phyloP scores from a whole-genome alignment of 1,284 basidiomycete genomes.

The Singerocomus inundabilis region DNA sequence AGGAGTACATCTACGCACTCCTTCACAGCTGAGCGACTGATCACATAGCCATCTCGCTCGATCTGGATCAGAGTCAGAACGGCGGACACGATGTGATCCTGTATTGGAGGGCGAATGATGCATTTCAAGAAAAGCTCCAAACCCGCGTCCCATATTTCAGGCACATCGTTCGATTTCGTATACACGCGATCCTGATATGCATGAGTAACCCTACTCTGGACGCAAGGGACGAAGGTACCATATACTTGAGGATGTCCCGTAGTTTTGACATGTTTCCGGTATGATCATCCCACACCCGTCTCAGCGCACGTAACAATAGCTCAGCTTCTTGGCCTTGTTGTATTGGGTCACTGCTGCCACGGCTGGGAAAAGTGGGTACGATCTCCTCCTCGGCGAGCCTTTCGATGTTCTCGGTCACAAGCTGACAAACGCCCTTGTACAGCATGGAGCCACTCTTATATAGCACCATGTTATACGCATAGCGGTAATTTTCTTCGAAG shows the following conservation, averaged over 20 bases:
- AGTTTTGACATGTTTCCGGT: constrained; percentile 87
- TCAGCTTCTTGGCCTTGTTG: constrained; percentile 79
- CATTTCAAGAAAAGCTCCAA: constrained; percentile 82
- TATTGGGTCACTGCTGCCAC: constrained; percentile 52
- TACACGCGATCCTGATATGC: constrained; percentile 83
- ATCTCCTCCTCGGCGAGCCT: constrained; percentile 76
- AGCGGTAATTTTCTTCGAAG: constrained; percentile 96
- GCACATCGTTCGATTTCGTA: constrained; percentile 68
- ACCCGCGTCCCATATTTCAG: constrained; percentile 82
- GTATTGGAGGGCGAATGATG: constrained; percentile 83
- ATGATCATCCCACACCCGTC: constrained; percentile 94
- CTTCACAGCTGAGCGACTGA: constrained; percentile 90
- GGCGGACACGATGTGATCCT: constrained; percentile 78
- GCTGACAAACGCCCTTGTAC: constrained; percentile 82
- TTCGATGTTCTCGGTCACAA: constrained; percentile 85
- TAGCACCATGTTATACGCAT: constrained; percentile 92
- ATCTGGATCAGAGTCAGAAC: constrained; percentile 86
- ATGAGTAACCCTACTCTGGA: constrained; percentile 18
- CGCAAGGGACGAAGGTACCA: constrained; percentile 57
- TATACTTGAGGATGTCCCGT: constrained; percentile 91
- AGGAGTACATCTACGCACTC: constrained; percentile 88
- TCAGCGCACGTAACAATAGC: constrained; percentile 79
- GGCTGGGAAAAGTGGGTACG: constrained; percentile 75
- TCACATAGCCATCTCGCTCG: constrained; percentile 88
- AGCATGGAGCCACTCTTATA: constrained; percentile 84